phyloP scores from a whole-genome alignment of 2,329 filamentous ascomycete species.

The Elsinoe batatas region DNA sequence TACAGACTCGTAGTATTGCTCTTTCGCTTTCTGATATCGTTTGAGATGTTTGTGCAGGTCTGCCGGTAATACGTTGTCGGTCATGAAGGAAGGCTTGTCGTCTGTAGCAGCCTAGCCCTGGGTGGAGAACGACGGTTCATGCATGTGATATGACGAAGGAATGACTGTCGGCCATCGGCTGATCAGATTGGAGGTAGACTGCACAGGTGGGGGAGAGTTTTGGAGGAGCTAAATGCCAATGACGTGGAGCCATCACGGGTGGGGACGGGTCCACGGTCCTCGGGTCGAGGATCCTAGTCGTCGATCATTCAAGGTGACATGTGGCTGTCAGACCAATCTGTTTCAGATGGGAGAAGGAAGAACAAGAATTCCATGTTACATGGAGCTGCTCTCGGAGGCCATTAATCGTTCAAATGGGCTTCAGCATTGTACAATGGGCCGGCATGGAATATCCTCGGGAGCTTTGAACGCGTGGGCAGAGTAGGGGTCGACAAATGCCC shows the following conservation, averaged over 20 bases:
- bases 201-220: background rate
- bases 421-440: too few species aligned
- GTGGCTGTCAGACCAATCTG: background rate
- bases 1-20: background rate
- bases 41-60: background rate
- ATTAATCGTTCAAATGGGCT: too few species aligned
- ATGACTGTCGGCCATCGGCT: background rate
- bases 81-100: background rate
- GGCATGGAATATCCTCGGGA: background rate
- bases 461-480: background rate
- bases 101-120: background rate
- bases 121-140: background rate
- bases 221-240: background rate
- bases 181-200: background rate
- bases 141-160: constrained; percentile 2
- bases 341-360: background rate
- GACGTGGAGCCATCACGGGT: background rate
- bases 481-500: background rate
- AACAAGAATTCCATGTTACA: too few species aligned
- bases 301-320: constrained; percentile 7
- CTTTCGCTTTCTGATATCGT: background rate
- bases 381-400: too few species aligned
- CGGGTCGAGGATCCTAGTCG: background rate
- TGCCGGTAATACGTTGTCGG: background rate
- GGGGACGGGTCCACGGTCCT: background rate